Evolutionary conservation across 73 alveolate genomes (phyloP), one percentile per base, ranked within the genome.

Genomic region (Paramecium primaurelia): DNA sequence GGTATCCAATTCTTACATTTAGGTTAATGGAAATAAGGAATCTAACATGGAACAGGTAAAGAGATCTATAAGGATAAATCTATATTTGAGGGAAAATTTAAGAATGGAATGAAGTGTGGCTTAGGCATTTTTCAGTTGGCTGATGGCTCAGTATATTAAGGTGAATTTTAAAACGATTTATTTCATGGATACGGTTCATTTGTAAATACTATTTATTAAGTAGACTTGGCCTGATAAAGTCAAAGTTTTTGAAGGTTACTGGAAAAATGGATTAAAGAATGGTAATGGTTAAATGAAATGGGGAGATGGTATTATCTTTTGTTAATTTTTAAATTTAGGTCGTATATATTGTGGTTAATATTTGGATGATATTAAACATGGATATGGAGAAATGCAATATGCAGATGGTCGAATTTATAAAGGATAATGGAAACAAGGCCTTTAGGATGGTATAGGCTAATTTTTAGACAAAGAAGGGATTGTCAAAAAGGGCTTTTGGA

Each of bases 181-280:
- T 34, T 47, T 44, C 93, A 91, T 86, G 95, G 95, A 84, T 54
- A 51, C 49, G 95, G 95, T 88, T 88, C 71, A 69, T 91, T 83
- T 86, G 88, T 54, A 34, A 47, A 22, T 44, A 68, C 14, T 25
- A 87, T 90, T 86, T 86, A 26, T 22, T 32, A 80, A 40, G 69
- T 47, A 45, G 71, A 80, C 75, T 42, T 80, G 71, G 75, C 49
- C 75, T 32, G 58, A 42, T 80, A 80, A 45, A 47, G 7, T 25
- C 20, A 45, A 92, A 18, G 32, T 32, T 4, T 91, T 84, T 86
- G 95, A 91, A 45, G 95, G 95, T 22, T 64, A 51, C 22, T 91
- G 95, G 94, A 91, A 18, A 54, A 86, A 91, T 45, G 94, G 86
- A 32, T 42, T 22, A 58, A 47, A 42, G 47, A 32, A n/a, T 20